Percentiles rank a stretch among this genome's conserved stretches.
Conservation (phyloP, 1,284 basidiomycete species). For the Cronartium quercuum region DNA sequence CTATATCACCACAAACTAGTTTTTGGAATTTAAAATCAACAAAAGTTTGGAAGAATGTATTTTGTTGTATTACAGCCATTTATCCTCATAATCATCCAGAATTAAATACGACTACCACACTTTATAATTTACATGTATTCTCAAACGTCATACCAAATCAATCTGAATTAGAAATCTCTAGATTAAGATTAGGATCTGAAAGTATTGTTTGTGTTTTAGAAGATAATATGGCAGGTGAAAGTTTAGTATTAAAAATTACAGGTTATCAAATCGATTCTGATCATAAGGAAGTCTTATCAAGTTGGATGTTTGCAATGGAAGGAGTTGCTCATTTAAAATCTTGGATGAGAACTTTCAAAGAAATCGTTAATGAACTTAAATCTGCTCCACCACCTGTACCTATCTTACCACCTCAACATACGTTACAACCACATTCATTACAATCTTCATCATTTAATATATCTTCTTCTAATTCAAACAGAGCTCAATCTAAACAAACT, state of each 20-base stretch:
- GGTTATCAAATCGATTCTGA: not conserved
- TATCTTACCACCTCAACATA: not conserved
- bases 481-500: not conserved
- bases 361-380: not conserved
- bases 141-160: not conserved
- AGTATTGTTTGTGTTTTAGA: constrained; percentile 8
- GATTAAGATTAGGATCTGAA: not conserved
- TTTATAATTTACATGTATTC: not conserved
- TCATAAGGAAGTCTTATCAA: not conserved
- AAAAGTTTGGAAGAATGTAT: not conserved
- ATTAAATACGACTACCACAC: not conserved
- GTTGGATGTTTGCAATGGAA: constrained; percentile 11
- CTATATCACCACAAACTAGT: not conserved
- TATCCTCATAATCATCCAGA: not conserved
- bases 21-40: not conserved
- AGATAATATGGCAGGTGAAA: not conserved
- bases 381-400: not conserved
- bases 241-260: constrained; percentile 10
- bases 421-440: not conserved
- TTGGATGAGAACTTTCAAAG: constrained; percentile 3
- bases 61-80: not conserved
- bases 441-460: not conserved
- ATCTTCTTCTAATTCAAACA: not conserved
- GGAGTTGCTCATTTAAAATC: not conserved
- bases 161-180: not conserved